Percentiles rank a stretch among this genome's conserved stretches.
Conservation (phyloP, 192 early-diverging fungal genomes). For the Coemansia sp. region DNA sequence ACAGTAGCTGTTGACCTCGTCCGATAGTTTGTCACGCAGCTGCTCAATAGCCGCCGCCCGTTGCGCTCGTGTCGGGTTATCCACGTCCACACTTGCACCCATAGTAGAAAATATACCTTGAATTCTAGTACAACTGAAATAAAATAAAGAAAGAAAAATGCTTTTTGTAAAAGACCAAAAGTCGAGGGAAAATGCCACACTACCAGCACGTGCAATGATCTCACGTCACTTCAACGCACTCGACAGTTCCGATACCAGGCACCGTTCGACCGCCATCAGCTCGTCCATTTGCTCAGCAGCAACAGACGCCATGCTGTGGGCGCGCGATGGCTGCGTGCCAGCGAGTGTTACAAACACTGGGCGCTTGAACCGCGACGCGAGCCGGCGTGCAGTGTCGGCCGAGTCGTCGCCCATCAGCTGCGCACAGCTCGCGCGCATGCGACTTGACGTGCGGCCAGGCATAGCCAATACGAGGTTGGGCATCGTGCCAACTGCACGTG, state of each 20-base stretch:
- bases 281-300: conserved; percentile 29
- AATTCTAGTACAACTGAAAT: background rate
- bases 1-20: conserved; percentile 47
- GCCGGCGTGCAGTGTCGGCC: conserved; percentile 29
- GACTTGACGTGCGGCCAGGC: conserved; percentile 25
- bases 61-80: conserved; percentile 46
- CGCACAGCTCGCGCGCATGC: conserved; percentile 24
- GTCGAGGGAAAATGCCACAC: background rate
- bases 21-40: conserved; percentile 32
- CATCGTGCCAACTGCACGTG: conserved; percentile 12
- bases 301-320: conserved; percentile 14
- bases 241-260: conserved; percentile 39
- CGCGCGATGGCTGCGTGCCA: background rate
- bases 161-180: background rate
- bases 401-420: conserved; percentile 49
- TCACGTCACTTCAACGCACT: background rate
- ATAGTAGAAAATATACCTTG: background rate
- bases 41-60: conserved; percentile 27
- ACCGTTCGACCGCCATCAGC: conserved; percentile 33
- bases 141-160: background rate
- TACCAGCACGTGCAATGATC: conserved; percentile 1
- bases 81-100: conserved; percentile 28
- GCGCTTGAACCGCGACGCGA: conserved; percentile 39
- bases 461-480: conserved; percentile 40
- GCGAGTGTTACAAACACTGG: conserved; percentile 42